These are phyloP conservation scores for Alternaria gaisen DNA, from an alignment of 2,329 filamentous ascomycete species.

Conservation along the genomic window DNA sequence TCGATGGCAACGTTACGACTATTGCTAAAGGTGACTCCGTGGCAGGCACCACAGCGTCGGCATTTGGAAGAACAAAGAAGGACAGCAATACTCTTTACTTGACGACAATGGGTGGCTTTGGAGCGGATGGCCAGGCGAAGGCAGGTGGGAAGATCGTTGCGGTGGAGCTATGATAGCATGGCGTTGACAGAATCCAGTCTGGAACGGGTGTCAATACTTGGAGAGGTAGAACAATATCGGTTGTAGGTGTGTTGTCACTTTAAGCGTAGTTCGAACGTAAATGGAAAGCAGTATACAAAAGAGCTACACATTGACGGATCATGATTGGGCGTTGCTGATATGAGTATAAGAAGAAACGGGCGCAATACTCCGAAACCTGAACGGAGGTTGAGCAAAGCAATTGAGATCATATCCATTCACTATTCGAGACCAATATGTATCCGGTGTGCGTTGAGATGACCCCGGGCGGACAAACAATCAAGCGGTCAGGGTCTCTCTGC, in stretches of 20 bases:
- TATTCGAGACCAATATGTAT: neutral
- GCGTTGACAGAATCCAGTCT: neutral
- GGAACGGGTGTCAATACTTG: neutral
- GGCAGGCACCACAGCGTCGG: conserved; percentile 23
- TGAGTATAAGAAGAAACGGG: neutral
- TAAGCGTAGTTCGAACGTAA: neutral
- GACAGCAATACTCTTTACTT: conserved; percentile 34
- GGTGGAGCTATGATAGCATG: conserved; percentile 6
- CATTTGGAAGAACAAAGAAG: conserved; percentile 25
- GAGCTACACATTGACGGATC: neutral
- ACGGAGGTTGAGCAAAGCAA: neutral
- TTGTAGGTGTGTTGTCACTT: neutral
- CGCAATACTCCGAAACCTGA: neutral
- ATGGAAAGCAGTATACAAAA: neutral
- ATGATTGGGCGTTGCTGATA: neutral
- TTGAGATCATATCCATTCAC: neutral
- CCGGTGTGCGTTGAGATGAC: neutral
- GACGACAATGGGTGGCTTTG: conserved; percentile 32
- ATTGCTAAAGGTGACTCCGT: conserved; percentile 20
- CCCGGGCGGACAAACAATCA: neutral
- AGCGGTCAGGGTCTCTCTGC: neutral
- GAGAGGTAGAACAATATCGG: neutral
- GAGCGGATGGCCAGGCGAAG: conserved; percentile 27
- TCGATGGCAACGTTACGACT: conserved; percentile 18
- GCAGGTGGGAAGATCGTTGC: conserved; percentile 38